A percentile compares a stretch with the other conserved stretches of the same genome.
These are phyloP conservation scores for Phytophthora melonis DNA, from an alignment of 352 stramenopile genomes.

Conservation along the genomic window DNA sequence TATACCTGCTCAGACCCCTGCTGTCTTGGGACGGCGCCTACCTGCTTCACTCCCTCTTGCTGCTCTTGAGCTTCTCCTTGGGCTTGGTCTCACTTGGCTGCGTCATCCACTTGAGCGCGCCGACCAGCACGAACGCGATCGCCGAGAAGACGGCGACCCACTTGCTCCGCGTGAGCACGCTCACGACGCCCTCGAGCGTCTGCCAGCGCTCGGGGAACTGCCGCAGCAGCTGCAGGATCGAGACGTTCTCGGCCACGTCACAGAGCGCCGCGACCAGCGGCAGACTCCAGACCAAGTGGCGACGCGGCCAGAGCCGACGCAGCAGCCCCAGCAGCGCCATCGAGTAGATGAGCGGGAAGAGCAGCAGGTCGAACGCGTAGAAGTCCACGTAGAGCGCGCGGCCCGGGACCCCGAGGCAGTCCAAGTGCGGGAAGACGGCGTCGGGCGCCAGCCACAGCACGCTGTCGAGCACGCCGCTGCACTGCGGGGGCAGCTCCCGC, in stretches of 20 bases:
- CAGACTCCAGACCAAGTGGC: slow-evolving; percentile 26
- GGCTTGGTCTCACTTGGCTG: not conserved
- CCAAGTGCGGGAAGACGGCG: slow-evolving; percentile 46
- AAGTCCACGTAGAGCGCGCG: slow-evolving; percentile 53
- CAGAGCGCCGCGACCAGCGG: slow-evolving; percentile 40
- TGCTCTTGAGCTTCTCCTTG: not conserved
- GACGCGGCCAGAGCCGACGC: slow-evolving; percentile 38
- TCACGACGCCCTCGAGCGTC: slow-evolving; percentile 41
- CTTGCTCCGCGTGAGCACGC: slow-evolving; percentile 46
- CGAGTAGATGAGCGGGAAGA: slow-evolving; percentile 61
- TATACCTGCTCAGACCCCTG: not conserved
- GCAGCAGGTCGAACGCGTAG: slow-evolving; percentile 56
- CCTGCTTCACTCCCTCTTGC: slow-evolving; percentile 27
- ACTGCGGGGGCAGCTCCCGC: slow-evolving; percentile 44
- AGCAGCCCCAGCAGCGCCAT: slow-evolving; percentile 40
- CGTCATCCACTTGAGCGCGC: slow-evolving; percentile 7
- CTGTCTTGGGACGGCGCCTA: not conserved
- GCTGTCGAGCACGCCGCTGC: slow-evolving; percentile 48
- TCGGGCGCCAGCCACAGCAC: slow-evolving; percentile 41
- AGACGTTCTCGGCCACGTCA: slow-evolving; percentile 59
- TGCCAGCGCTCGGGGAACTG: slow-evolving; percentile 43
- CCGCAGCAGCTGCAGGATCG: slow-evolving; percentile 49
- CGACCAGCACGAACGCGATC: slow-evolving; percentile 31
- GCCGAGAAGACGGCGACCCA: slow-evolving; percentile 42
- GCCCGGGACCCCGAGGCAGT: slow-evolving; percentile 43